Evolutionary conservation across 192 early-diverging fungal genomes (phyloP).

Genomic region (Entrophospora sp.): DNA sequence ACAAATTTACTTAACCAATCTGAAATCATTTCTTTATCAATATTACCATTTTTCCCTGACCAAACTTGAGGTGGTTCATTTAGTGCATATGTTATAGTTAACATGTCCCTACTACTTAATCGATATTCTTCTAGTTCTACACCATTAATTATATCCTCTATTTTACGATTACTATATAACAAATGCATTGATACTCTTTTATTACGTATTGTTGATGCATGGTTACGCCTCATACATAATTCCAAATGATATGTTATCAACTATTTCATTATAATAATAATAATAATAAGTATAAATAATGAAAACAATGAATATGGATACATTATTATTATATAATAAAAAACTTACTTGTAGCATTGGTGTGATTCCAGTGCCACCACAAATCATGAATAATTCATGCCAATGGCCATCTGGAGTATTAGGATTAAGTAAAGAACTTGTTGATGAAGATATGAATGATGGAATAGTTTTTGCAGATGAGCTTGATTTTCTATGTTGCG

Average conservation of each 20-base stretch:
- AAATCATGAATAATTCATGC: constrained; percentile 20
- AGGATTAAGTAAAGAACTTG: background rate
- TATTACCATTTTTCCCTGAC: background rate
- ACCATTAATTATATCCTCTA: background rate
- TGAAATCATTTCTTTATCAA: background rate
- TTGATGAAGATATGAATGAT: background rate
- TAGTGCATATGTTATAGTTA: constrained; percentile 3
- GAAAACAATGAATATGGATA: background rate
- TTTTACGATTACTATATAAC: background rate
- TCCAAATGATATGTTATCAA: background rate
- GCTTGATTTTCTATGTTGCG: too few relatives aligned
- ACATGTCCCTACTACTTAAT: background rate
- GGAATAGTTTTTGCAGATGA: background rate
- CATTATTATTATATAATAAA: background rate
- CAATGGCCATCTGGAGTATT: constrained; percentile 4
- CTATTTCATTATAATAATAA: background rate
- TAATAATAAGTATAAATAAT: background rate
- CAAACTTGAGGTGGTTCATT: background rate
- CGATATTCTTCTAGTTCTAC: background rate
- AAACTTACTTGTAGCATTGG: constrained; percentile 16
- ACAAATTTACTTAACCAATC: too few relatives aligned
- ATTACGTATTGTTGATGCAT: background rate
- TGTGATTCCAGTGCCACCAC: constrained; percentile 19
- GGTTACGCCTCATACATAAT: too few relatives aligned
- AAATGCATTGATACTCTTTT: background rate